Evolutionary conservation across 495 filamentous ascomycete species (phyloP), one percentile per base, ranked within the genome.

Genomic region (Penicillium psychrofluorescens): DNA sequence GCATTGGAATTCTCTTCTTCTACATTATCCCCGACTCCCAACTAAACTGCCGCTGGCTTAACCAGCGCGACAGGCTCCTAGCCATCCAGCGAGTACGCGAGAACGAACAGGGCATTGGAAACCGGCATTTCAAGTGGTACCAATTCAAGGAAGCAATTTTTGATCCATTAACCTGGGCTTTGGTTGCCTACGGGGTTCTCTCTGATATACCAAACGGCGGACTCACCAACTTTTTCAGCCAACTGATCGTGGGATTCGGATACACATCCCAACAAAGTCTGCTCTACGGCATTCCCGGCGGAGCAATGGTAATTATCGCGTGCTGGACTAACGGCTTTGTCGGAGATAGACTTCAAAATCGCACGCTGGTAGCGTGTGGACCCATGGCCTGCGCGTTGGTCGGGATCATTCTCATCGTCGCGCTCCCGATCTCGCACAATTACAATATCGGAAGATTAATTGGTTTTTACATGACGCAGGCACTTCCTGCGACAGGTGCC

Each of bases 211-310:
- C 78, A 3, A 80, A 81, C 45, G 76, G 79, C 15, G 82, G 80
- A 6, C 68, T 86, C 40, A 74, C 66, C 32, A 85, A 84, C 43
- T 86, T 84, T 59, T 85, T 85, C 66, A 78, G 70, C 29, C 79
- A 83, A 55, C 41, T 65, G 43, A 58, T 61, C 7, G 29, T 48
- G 22, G 22, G 22, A 22, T 22, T 51, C 31, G 29, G 11, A 12
- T 29, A 39, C 28, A 15, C 22, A 22, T 6, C 22, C 22, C 22
- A 28, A 11, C 38, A 29, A 12, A 41, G 22, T 32, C 29, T 38
- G 8, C 6, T 29, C 7, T 38, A 13, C 30, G 22, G 22, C 4
- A 22, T 22, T 4, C 22, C 22, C 22, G 22, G 22, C 22, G 22
- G 22, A 22, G 22, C 22, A 22, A 4, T 22, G 22, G 22, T 22